Base-by-base conservation (phyloP, 2,329 filamentous ascomycete genomes). In the Nemania abortiva region DNA sequence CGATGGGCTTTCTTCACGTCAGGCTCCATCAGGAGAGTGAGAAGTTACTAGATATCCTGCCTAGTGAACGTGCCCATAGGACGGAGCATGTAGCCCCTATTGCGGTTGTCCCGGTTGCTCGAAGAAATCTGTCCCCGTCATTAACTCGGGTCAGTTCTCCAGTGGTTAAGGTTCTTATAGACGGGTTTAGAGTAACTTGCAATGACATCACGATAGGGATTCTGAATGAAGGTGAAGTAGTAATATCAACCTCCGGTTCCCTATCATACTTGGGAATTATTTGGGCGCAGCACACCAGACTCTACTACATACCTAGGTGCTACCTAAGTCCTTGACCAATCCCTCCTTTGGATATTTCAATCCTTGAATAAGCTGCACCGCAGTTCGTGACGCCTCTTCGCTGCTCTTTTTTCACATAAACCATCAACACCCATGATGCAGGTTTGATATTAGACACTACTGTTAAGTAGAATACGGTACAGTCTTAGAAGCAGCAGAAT, bases 101-200 rank as follows among this genome's bases (percentile, higher is more conserved):
- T 77, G 18, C 77, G 77, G 15, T 77, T 78, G 53, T 79, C 77
- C 64, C 76, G 79, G 6, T 72, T 15, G 70, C 70, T 7, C 77
- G 69, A 5, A 62, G 58, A 22, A 69, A 66, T 4, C 53, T 54
- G 29, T 66, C 54, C 4, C 56, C 10, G 9, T 66, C 61, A 55
- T 9, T 77, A 69, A 22, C 70, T 10, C 70, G 70, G 42, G 37
- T 58, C 49, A 57, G 39, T 53, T 18, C 2, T 11, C 29, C 31
- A 34, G 6, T 18, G n/a, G 55, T 54, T 6, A 24, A 27, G 13
- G 15, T 22, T 29, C n/a, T 18, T 10, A 49, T 37, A 20, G 7
- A 52, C 27, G 15, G 56, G 45, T 13, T 59, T 5, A 55, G 24
- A 13, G n/a, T 1, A 24, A 29, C 13, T 31, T 18, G 49, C 27